Conservation (phyloP, 495 filamentous ascomycete species). For the Paragyromitra xinjiangensis region DNA sequence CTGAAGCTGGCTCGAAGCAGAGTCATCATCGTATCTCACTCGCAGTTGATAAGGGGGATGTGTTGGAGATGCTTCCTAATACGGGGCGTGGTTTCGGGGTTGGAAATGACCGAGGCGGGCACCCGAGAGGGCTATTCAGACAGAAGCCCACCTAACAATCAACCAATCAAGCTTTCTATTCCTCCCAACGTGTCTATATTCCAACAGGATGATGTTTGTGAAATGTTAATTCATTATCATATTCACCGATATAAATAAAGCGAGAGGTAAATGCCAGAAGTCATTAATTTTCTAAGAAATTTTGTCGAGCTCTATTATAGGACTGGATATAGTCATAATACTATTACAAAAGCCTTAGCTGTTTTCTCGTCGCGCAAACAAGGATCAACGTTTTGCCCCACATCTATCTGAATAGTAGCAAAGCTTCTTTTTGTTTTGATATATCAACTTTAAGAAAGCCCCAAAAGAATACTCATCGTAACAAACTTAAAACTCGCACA, state of each 20-base stretch:
- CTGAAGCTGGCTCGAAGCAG: background rate
- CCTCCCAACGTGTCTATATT: no score
- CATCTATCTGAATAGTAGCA: background rate
- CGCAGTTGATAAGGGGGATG: background rate
- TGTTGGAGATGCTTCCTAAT: no score
- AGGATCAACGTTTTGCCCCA: background rate
- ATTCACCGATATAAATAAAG: background rate
- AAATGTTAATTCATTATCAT: background rate
- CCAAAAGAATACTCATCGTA: constrained; percentile 23
- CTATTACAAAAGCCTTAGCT: background rate
- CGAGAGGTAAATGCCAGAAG: background rate
- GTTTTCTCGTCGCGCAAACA: background rate
- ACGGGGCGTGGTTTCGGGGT: no score
- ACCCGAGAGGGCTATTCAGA: no score
- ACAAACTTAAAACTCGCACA: constrained; percentile 41
- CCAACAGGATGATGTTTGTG: background rate
- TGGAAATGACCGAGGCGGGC: no score
- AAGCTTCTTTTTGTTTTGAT: constrained; percentile 5
- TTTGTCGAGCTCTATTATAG: background rate
- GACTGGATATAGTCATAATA: constrained; percentile 1
- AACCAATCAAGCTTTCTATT: no score
- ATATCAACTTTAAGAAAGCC: constrained; percentile 12
- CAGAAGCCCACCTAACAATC: no score
- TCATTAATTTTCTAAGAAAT: background rate
- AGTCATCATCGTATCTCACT: constrained; percentile 26